Base-by-base conservation (phyloP, 805 yeast genomes). In the Teunomyces tritomae region DNA sequence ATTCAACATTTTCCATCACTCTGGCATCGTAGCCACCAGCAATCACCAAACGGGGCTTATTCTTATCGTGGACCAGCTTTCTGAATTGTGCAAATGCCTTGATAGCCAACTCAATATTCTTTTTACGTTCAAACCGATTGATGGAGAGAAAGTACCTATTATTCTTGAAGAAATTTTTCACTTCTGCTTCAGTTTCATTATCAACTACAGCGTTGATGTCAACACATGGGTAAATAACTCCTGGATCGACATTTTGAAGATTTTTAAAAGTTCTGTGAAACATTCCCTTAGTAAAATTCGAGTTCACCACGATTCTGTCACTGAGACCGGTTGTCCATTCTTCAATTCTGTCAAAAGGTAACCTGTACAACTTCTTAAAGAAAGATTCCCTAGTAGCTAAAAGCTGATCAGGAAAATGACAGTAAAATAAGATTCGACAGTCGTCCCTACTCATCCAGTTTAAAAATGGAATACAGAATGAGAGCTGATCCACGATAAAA, bases 321-420 rank as follows among this genome's bases (percentile, higher is more conserved):
- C 96, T 80, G 35, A 78, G 69, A 16, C 83, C 74, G 28, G 95
- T 89, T 1, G 96, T 78, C 68, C 86, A 74, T 55, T 88, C 89
- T 67, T 94, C 99, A 17, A 87, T 67, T n/a, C 69, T 55, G 64
- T 94, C 96, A 65, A 94, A 92, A 1, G 96, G 94, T 3, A 77
- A 45, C 52, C 99, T 74, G 66, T 94, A 94, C 0, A 87, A 43
- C 50, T 67, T 70, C 57, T 89, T 84, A 7, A 85, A 26, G 0
- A 75, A 26, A 2, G 84, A 70, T 2, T 76, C 70, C 45, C 84
- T 84, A 14, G 71, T 70, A 0, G 96, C 85, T 37, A 92, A 70
- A 43, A 85, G 72, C 60, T 86, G 85, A 65, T 94, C 99, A 0
- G 99, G 99, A 65, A 92, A 92, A 70, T 94, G 99, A 59, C 99